phyloP scores from a whole-genome alignment of 2,329 filamentous ascomycete species.

The Colletotrichum sp. region DNA sequence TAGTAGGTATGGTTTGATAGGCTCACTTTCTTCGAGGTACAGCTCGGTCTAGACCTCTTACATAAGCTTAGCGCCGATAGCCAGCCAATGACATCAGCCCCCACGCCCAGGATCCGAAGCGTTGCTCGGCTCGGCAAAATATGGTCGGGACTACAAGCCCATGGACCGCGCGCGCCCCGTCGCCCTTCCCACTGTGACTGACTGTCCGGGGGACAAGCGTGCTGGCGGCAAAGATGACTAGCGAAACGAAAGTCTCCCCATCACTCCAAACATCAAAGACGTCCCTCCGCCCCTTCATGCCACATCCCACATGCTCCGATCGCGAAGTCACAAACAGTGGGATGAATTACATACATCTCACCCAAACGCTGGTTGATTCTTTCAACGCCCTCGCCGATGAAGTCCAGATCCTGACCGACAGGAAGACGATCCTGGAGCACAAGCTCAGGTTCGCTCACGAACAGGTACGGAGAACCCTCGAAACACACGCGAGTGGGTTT shows the following conservation, averaged over 20 bases:
- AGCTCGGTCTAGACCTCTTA: not conserved
- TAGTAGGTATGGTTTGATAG: not conserved
- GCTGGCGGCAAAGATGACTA: constrained; percentile 11
- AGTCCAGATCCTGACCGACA: constrained; percentile 66
- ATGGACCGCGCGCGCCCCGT: not conserved
- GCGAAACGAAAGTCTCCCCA: constrained; percentile 17
- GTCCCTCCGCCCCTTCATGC: constrained; percentile 13
- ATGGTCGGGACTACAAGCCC: constrained; percentile 10
- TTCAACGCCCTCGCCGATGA: constrained; percentile 70
- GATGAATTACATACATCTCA: constrained; percentile 49
- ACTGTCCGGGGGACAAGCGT: not conserved
- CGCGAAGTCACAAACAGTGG: constrained; percentile 29
- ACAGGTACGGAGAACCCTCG: constrained; percentile 54
- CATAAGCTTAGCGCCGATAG: constrained; percentile 4
- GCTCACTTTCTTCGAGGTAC: constrained; percentile 3
- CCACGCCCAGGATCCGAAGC: not conserved
- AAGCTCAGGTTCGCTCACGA: constrained; percentile 71
- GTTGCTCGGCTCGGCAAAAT: constrained; percentile 19
- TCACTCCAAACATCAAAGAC: constrained; percentile 12
- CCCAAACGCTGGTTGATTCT: constrained; percentile 65
- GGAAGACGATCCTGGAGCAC: constrained; percentile 69
- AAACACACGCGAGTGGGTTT: constrained; percentile 13
- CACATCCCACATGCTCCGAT: constrained; percentile 17
- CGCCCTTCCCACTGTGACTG: not conserved
- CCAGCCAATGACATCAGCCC: constrained; percentile 16